phyloP scores from a whole-genome alignment of 116 monocot species.

The Zostera marina region DNA sequence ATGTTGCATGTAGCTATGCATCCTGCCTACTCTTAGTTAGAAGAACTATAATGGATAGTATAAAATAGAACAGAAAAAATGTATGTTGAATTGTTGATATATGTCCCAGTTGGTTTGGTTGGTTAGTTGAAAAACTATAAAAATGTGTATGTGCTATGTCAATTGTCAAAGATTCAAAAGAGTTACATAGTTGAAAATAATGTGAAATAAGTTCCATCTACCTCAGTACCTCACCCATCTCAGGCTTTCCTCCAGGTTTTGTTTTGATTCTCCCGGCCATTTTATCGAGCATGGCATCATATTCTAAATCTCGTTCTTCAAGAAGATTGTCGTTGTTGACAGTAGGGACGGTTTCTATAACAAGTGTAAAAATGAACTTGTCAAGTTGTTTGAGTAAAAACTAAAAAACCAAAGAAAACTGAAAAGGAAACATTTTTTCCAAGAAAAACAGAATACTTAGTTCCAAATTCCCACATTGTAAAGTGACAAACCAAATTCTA shows the following conservation, averaged over 20 bases:
- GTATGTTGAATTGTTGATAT: no score
- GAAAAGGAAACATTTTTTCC: background rate
- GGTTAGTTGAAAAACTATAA: background rate
- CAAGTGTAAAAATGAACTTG: background rate
- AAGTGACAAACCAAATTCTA: no score
- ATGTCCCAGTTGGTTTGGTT: no score
- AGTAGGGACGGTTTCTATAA: conserved; percentile 19
- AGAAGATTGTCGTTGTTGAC: conserved; percentile 21
- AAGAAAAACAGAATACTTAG: background rate
- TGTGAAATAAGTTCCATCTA: conserved; percentile 3
- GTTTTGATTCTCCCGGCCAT: conserved; percentile 79
- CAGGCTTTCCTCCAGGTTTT: conserved; percentile 68
- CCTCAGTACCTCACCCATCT: conserved; percentile 99
- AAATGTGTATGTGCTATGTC: background rate
- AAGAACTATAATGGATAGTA: no score
- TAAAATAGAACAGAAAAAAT: no score
- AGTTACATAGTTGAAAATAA: background rate
- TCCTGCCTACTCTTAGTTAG: no score
- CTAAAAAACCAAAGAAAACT: background rate
- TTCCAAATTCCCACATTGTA: no score
- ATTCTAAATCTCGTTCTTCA: conserved; percentile 65
- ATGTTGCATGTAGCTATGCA: no score
- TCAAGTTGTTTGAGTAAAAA: background rate
- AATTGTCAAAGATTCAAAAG: no score
- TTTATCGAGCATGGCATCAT: conserved; percentile 68